Evolutionary conservation across 2,329 filamentous ascomycete genomes (phyloP).

Genomic region (Xylaria multiplex): DNA sequence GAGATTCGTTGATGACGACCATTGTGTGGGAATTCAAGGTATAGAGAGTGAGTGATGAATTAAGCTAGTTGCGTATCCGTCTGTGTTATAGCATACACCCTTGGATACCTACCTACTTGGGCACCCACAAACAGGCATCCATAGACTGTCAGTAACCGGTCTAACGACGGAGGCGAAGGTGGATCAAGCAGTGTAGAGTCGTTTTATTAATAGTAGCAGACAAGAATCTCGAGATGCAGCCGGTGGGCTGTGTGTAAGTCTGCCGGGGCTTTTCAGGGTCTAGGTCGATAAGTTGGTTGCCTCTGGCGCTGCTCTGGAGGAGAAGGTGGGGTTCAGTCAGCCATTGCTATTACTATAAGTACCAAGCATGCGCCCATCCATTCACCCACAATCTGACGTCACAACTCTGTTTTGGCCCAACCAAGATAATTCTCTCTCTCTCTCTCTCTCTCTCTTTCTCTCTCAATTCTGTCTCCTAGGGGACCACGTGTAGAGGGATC

Average conservation of each 20-base stretch:
- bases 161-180: no score
- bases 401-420: no score
- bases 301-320: neutral
- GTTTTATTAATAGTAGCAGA: neutral
- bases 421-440: no score
- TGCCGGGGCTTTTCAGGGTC: constrained; percentile 12
- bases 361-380: no score
- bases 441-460: no score
- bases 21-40: constrained; percentile 7
- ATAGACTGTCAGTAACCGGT: no score
- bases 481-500: no score
- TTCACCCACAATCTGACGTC: no score
- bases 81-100: neutral
- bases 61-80: neutral
- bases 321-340: neutral
- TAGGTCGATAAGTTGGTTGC: constrained; percentile 7
- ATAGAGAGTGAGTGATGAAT: neutral
- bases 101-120: neutral
- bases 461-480: no score
- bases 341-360: no score
- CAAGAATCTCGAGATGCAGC: neutral
- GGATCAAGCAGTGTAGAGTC: no score
- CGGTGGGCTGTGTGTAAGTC: neutral
- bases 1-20: constrained; percentile 21
- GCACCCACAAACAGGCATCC: no score